Base-by-base conservation (phyloP, 805 yeast species). In the Babjeviella inositovora region DNA sequence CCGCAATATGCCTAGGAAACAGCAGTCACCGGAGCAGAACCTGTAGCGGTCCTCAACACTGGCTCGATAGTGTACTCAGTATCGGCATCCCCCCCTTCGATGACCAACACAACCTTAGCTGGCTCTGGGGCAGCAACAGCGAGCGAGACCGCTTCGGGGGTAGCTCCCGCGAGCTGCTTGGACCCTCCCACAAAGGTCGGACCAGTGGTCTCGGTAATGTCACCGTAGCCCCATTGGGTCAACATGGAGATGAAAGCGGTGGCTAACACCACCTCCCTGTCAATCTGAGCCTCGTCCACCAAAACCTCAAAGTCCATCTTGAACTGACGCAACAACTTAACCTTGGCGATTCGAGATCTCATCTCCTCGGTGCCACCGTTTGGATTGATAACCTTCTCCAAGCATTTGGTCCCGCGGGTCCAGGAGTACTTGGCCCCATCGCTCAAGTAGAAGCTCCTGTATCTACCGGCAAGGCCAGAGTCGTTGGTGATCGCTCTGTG, bases 171-270 rank as follows among this genome's bases (percentile, higher is more conserved):
- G 23, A 30, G 10, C 16, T 8, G 8, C 9, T 20, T 6, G 24
- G 17, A 14, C 16, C 12, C 18, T 7, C 38, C 32, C 21, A 48
- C 29, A 28, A 20, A 43, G 6, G 70, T 61, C 13, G 72, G 72
- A 10, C 72, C 72, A 21, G 57, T 49, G 13, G 72, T 62, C 25
- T 54, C 59, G 9, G 70, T 62, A 29, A 46, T 47, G 37, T 54
- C 64, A 24, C 70, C 71, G 23, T 52, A 39, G 12, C 70, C 69
- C 80, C 80, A 70, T 42, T 68, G 70, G n/a, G 75, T 64, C 47
- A 65, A 50, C 71, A 70, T 68, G 11, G 74, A 55, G 25, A 66
- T 43, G 33, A 70, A 70, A 1, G 60, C 74, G 5, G 77, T 67
- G n/a, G 70, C 63, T 24, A 71, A 38, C 3, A 65, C 74, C 19